phyloP scores from a whole-genome alignment of 2,329 filamentous ascomycete species.

The Alternaria infectoria region DNA sequence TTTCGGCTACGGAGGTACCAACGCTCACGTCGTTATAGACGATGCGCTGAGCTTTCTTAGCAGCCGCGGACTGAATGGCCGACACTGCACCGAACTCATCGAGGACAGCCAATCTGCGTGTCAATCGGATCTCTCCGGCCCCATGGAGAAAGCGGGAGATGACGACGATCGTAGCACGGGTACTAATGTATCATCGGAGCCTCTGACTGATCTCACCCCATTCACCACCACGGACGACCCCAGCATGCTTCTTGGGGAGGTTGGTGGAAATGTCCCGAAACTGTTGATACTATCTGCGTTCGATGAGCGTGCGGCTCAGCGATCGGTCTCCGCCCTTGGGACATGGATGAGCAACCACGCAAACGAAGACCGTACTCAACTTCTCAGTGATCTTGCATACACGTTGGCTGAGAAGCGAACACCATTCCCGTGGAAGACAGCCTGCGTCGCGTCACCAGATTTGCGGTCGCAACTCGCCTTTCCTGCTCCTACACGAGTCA shows the following conservation, averaged over 20 bases:
- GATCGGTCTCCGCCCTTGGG: not conserved
- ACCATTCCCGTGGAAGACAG: constrained; percentile 15
- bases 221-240: not conserved
- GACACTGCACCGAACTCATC: constrained; percentile 1
- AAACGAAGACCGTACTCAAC: not conserved
- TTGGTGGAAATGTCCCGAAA: not conserved
- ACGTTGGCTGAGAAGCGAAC: constrained; percentile 13
- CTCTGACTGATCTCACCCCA: not conserved
- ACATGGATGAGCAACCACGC: constrained; percentile 4
- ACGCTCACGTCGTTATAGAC: constrained; percentile 24
- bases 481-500: constrained; percentile 1
- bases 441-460: not conserved
- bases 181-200: not conserved
- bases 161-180: not conserved
- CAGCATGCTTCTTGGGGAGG: not conserved
- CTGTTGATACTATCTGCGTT: constrained; percentile 11
- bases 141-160: not conserved
- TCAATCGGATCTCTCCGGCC: not conserved
- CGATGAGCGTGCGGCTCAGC: constrained; percentile 9
- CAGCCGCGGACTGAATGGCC: not conserved
- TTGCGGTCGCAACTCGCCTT: not conserved
- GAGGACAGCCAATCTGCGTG: not conserved
- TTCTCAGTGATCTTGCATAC: constrained; percentile 14
- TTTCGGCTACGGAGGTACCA: constrained; percentile 37
- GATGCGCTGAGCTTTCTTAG: constrained; percentile 16